These are phyloP conservation scores for Halophytophthora polymorphica DNA, from an alignment of 352 stramenopile species.

Conservation along the genomic window DNA sequence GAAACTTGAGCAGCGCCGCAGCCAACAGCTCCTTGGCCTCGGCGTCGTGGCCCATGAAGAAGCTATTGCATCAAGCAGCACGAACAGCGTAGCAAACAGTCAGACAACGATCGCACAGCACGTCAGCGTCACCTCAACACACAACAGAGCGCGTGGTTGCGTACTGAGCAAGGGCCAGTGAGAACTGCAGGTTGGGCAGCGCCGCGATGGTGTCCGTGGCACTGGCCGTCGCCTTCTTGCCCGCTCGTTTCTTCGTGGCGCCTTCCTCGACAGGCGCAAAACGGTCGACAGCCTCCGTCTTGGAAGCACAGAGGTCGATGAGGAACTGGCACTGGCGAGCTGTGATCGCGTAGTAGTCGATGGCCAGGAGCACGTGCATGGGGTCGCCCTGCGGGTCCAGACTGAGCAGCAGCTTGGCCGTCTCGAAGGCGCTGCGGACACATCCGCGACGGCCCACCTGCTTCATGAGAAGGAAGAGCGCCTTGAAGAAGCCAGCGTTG, in stretches of 20 bases:
- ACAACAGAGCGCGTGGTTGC: not conserved
- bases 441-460: conserved; percentile 78
- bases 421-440: conserved; percentile 85
- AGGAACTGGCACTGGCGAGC: conserved; percentile 81
- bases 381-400: conserved; percentile 77
- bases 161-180: conserved; percentile 70
- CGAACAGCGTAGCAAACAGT: not conserved
- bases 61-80: conserved; percentile 29
- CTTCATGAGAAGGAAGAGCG: conserved; percentile 81
- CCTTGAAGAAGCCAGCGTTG: conserved; percentile 74
- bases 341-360: conserved; percentile 84
- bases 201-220: conserved; percentile 35
- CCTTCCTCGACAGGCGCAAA: conserved; percentile 15
- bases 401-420: conserved; percentile 65
- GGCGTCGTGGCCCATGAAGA: conserved; percentile 55
- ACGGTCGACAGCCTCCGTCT: conserved; percentile 60
- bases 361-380: conserved; percentile 73
- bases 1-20: conserved; percentile 58
- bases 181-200: conserved; percentile 76
- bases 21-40: conserved; percentile 65
- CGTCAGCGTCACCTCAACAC: not conserved
- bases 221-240: conserved; percentile 15
- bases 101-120: conserved; percentile 1
- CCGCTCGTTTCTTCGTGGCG: conserved; percentile 9
- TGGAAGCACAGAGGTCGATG: conserved; percentile 55